Percentiles rank a stretch among this genome's conserved stretches.
phyloP scores from a whole-genome alignment of 768 basidiomycete genomes.

The Trametes sanguinea region DNA sequence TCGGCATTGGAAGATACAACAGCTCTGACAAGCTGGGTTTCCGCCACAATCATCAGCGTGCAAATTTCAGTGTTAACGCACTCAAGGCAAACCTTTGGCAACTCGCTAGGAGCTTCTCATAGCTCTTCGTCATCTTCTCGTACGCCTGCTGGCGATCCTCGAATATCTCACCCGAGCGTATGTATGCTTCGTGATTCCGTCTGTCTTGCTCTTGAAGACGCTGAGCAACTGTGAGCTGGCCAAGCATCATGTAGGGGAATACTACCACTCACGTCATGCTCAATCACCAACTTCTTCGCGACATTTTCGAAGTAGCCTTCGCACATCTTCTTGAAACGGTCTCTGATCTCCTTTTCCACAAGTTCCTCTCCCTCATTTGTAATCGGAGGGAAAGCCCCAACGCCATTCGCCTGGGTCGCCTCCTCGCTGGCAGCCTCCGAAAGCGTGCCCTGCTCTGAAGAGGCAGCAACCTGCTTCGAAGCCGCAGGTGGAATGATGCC shows the following conservation, averaged over 20 bases:
- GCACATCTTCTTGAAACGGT: constrained; percentile 90
- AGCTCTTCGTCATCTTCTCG: constrained; percentile 96
- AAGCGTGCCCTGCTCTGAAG: constrained; percentile 58
- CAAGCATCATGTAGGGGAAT: neutral
- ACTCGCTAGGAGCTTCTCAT: constrained; percentile 86
- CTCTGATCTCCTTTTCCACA: constrained; percentile 82
- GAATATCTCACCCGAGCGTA: constrained; percentile 98
- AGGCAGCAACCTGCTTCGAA: constrained; percentile 59
- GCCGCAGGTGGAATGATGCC: constrained; percentile 61
- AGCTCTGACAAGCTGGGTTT: constrained; percentile 79
- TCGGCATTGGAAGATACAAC: constrained; percentile 79
- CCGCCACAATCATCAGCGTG: neutral
- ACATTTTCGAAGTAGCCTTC: constrained; percentile 92
- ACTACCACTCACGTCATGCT: constrained; percentile 70
- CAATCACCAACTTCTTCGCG: constrained; percentile 86
- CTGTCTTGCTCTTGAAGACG: constrained; percentile 96
- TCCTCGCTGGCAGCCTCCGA: constrained; percentile 40
- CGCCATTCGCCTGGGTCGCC: constrained; percentile 32
- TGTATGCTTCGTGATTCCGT: constrained; percentile 97
- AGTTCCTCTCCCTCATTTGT: constrained; percentile 66
- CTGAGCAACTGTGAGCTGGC: constrained; percentile 41
- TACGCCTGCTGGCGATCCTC: constrained; percentile 99
- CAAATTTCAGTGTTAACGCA: neutral
- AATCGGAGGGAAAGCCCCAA: constrained; percentile 40
- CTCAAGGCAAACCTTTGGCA: constrained; percentile 73